Base-by-base conservation (phyloP, 495 filamentous ascomycete genomes). In the Podospora conica region DNA sequence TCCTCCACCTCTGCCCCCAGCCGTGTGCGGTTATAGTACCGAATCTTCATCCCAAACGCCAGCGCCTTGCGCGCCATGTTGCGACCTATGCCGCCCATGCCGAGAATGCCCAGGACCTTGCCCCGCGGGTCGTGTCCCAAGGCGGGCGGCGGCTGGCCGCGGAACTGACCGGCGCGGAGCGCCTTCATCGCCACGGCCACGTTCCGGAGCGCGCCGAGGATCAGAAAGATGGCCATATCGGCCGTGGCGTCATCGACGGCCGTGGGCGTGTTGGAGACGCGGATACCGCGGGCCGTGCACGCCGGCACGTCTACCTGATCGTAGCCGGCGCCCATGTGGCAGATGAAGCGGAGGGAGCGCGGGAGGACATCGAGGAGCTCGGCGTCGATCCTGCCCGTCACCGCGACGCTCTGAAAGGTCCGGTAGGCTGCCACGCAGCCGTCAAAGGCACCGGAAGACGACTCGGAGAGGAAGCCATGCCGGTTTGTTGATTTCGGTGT, bases 311-410 rank as follows among this genome's bases (percentile, higher is more conserved):
- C 85, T 63, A 95, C 79, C 77, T 91, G 88, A 76, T 95, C 92
- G 77, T 94, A 95, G 22, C 92, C 92, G 48, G 91, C 90, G 33
- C 92, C 93, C 71, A 92, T 93, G 74, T 97, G 92, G 72, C 86
- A 90, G 68, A 96, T 84, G 75, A 90, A 96, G 67, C 85, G 88
- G 53, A 96, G 73, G 3, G 85, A 88, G 29, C 75, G 70, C 1
- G 92, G 92, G 2, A 94, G 76, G 11, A 77, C 81, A 15, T 78
- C 75, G n/a, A 91, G 76, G 24, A 93, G 75, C 72, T 92, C 89
- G 54, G 79, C 80, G 66, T 93, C 85, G 21, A 93, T 73, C 3
- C 79, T 73, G 1, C 94, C 94, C 0, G 93, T 96, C 65, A 90
- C 78, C 0, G 66, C 58, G 22, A 84, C 79, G 55, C 88, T 92